Conservation (phyloP, 352 stramenopile genomes). For the Globisporangium ultimum region DNA sequence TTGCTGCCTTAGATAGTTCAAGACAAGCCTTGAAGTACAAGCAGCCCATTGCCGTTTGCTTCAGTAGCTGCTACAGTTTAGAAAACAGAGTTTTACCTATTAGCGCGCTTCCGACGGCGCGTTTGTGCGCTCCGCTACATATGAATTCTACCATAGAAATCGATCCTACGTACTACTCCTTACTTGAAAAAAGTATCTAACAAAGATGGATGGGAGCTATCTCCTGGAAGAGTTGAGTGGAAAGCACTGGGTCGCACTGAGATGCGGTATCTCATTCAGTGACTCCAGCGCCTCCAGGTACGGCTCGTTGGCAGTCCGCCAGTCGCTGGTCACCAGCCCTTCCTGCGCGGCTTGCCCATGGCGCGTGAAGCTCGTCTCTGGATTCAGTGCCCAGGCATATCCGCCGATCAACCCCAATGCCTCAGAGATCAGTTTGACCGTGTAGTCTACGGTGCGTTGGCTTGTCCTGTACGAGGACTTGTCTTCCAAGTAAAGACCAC, state of each 20-base stretch:
- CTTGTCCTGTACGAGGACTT: conserved; percentile 54
- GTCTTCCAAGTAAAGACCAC: conserved; percentile 55
- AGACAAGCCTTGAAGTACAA: too few species aligned
- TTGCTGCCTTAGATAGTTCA: too few species aligned
- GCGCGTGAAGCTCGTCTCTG: conserved; percentile 66
- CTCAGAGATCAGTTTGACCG: conserved; percentile 52
- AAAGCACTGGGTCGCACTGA: conserved; percentile 56
- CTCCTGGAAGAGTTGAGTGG: neutral
- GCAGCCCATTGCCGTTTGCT: too few species aligned
- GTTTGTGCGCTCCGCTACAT: neutral
- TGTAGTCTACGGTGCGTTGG: conserved; percentile 53
- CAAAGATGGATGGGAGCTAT: neutral
- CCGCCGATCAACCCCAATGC: conserved; percentile 41
- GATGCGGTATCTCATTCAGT: conserved; percentile 49
- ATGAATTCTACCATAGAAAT: conserved; percentile 5
- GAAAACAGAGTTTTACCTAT: too few species aligned
- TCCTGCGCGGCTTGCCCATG: conserved; percentile 32
- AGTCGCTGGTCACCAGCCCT: conserved; percentile 51
- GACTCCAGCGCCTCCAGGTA: conserved; percentile 38
- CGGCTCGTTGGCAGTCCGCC: conserved; percentile 45
- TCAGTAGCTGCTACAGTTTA: too few species aligned
- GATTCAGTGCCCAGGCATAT: conserved; percentile 76
- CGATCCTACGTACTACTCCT: conserved; percentile 4
- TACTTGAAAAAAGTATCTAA: neutral
- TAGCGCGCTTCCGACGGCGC: conserved; percentile 8